Evolutionary conservation across 140 eudicot genomes (phyloP).

Genomic region (Oenanthe javanica): DNA sequence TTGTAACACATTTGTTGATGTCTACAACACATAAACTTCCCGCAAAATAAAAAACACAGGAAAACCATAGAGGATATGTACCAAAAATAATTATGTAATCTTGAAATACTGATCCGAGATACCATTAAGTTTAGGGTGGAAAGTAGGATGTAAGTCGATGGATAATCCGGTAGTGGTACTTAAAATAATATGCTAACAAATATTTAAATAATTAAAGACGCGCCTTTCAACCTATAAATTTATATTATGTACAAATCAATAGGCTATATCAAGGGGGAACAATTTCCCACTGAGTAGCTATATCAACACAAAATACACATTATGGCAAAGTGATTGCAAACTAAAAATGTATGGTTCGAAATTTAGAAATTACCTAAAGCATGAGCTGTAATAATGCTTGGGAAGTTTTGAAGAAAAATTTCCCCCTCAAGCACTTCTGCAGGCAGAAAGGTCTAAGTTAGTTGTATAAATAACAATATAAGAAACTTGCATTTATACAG

Average conservation of each 20-base stretch:
- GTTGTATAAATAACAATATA: background rate
- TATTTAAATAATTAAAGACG: too few relatives aligned
- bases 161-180: background rate
- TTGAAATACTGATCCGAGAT: background rate
- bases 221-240: background rate
- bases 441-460: background rate
- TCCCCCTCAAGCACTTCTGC: constrained; percentile 91
- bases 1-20: background rate
- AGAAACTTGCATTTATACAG: background rate
- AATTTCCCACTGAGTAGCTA: background rate
- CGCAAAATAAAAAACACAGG: background rate
- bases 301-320: background rate
- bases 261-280: background rate
- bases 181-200: background rate
- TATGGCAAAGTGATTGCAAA: background rate
- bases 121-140: background rate
- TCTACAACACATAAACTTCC: background rate
- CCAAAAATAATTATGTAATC: background rate
- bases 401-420: constrained; percentile 92
- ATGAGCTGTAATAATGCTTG: constrained; percentile 88
- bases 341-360: background rate
- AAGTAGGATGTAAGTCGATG: background rate
- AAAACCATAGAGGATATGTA: background rate
- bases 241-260: background rate
- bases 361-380: constrained; percentile 48